Percentiles rank a stretch among this genome's conserved stretches.
These are phyloP conservation scores for Amphirosellinia nigrospora DNA, from an alignment of 495 filamentous ascomycete species.

Conservation along the genomic window DNA sequence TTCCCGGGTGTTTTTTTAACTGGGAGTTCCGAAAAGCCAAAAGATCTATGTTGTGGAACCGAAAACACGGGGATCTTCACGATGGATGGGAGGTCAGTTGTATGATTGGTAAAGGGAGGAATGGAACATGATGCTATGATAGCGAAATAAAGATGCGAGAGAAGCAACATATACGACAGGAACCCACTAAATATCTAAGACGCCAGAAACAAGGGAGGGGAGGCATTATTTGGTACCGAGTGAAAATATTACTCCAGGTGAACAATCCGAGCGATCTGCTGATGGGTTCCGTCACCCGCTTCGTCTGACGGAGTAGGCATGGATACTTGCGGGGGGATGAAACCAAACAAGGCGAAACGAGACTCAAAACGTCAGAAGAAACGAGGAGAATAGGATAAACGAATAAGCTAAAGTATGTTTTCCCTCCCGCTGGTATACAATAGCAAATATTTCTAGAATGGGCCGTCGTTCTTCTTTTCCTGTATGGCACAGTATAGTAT, in stretches of 20 bases:
- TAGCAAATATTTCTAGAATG: neutral
- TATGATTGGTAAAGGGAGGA: neutral
- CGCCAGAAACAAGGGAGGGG: neutral
- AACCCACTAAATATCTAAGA: neutral
- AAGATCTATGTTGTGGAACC: neutral
- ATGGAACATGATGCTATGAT: constrained; percentile 10
- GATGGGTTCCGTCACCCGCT: neutral
- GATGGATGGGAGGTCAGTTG: constrained; percentile 14
- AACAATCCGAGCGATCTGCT: neutral
- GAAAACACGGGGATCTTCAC: neutral
- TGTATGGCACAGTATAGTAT: neutral
- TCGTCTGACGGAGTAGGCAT: neutral
- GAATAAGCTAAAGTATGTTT: neutral
- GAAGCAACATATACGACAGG: constrained; percentile 1
- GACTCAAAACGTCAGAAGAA: constrained; percentile 3
- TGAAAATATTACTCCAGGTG: neutral
- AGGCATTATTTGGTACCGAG: neutral
- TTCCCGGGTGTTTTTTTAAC: neutral
- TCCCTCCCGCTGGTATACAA: neutral
- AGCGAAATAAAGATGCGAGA: neutral
- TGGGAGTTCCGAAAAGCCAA: constrained; percentile 1
- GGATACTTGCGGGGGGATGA: neutral
- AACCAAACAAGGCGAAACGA: constrained; percentile 12
- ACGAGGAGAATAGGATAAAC: constrained; percentile 13
- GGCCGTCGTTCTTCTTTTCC: neutral